Conservation (phyloP, 345 rosid species). For the Cochlearia excelsa region DNA sequence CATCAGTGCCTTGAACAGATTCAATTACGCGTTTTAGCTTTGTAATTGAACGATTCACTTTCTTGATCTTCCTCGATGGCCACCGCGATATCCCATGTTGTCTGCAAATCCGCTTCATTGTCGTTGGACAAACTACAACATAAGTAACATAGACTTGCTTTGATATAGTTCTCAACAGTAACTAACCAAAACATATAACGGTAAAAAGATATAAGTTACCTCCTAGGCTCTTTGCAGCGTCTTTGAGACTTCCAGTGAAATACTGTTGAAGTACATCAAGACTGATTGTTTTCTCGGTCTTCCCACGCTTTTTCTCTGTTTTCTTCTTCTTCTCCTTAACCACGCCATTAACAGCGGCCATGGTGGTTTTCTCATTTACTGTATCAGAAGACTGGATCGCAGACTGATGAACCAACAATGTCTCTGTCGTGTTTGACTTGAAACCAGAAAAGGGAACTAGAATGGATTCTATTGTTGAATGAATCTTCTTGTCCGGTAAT, state of each 20-base stretch:
- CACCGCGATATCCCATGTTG: slow-evolving; percentile 94
- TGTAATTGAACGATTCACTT: slow-evolving; percentile 82
- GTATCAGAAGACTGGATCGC: slow-evolving; percentile 28
- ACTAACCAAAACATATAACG: slow-evolving; percentile 10
- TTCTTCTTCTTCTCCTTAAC: slow-evolving; percentile 43
- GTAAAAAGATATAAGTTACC: slow-evolving; percentile 43
- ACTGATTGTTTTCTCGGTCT: slow-evolving; percentile 83
- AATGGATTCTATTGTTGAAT: slow-evolving; percentile 48
- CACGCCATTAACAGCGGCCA: slow-evolving; percentile 33
- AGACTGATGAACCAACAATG: slow-evolving; percentile 20
- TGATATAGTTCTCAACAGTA: background rate
- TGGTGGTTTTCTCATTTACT: slow-evolving; percentile 12
- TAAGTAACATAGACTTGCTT: too few species aligned
- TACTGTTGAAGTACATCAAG: slow-evolving; percentile 85
- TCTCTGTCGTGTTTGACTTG: slow-evolving; percentile 22
- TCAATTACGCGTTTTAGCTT: slow-evolving; percentile 81
- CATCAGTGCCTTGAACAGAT: slow-evolving; percentile 81
- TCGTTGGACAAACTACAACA: slow-evolving; percentile 85
- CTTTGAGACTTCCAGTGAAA: slow-evolving; percentile 92
- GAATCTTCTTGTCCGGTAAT: slow-evolving; percentile 44
- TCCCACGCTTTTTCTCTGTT: slow-evolving; percentile 72
- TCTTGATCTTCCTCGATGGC: slow-evolving; percentile 97
- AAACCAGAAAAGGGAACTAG: slow-evolving; percentile 43
- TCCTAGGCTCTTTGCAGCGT: slow-evolving; percentile 91
- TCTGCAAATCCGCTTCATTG: slow-evolving; percentile 98